phyloP scores from a whole-genome alignment of 73 alveolate species.

The Effrenium voratum region DNA sequence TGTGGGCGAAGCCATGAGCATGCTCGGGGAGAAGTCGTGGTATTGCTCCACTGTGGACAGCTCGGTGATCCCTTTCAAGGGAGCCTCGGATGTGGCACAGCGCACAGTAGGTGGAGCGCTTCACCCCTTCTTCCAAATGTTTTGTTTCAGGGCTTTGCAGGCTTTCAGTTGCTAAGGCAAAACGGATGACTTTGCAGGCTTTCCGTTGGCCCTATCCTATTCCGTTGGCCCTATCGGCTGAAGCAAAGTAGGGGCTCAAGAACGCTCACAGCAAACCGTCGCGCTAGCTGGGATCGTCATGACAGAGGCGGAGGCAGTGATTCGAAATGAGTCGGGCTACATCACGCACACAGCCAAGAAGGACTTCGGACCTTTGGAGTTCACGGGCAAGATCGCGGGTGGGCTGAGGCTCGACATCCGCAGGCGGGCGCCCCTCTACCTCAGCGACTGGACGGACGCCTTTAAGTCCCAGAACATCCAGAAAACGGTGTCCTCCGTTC shows the following conservation, averaged over 20 bases:
- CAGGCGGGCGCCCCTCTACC: not conserved
- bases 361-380: not conserved
- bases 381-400: conserved; percentile 4
- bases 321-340: not conserved
- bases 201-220: too few relatives aligned
- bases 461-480: not conserved
- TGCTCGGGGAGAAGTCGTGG: conserved; percentile 89
- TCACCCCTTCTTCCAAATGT: too few relatives aligned
- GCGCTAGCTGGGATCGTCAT: too few relatives aligned
- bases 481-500: not conserved
- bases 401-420: not conserved
- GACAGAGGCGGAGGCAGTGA: conserved; percentile 9
- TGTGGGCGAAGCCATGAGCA: conserved; percentile 69
- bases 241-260: too few relatives aligned
- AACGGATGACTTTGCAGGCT: too few relatives aligned
- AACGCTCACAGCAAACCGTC: too few relatives aligned
- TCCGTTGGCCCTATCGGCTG: too few relatives aligned
- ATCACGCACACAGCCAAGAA: conserved; percentile 18
- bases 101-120: not conserved
- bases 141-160: too few relatives aligned
- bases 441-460: conserved; percentile 42
- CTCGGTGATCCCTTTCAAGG: conserved; percentile 67
- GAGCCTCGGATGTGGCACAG: not conserved
- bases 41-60: conserved; percentile 25
- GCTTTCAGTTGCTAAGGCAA: too few relatives aligned